Evolutionary conservation across 805 yeast species (phyloP).

Genomic region (Nakazawaea wyomingensis): DNA sequence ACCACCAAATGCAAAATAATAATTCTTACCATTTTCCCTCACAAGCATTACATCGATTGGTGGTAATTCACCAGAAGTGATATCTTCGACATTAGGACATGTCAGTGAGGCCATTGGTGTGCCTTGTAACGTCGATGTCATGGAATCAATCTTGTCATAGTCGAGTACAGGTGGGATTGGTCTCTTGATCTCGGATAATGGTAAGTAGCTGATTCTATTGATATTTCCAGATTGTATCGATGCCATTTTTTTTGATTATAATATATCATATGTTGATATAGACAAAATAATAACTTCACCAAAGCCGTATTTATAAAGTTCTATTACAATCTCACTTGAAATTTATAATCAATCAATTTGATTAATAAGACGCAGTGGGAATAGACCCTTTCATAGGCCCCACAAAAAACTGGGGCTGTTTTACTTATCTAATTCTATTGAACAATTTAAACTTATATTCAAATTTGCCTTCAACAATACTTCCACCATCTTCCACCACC

Average conservation of each 20-base stretch:
- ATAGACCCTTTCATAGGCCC: not conserved
- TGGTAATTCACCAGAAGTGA: slow-evolving; percentile 63
- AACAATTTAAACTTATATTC: slow-evolving; percentile 60
- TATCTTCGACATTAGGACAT: slow-evolving; percentile 38
- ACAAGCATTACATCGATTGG: slow-evolving; percentile 76
- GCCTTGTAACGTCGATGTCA: slow-evolving; percentile 69
- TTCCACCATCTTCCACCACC: not conserved
- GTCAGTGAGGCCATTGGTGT: slow-evolving; percentile 60
- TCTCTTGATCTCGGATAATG: slow-evolving; percentile 61
- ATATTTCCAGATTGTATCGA: slow-evolving; percentile 60
- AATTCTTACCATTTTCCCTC: slow-evolving; percentile 52
- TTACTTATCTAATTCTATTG: too few species aligned
- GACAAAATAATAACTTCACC: too few species aligned
- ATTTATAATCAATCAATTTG: too few species aligned
- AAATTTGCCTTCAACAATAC: slow-evolving; percentile 31
- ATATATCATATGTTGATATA: not conserved
- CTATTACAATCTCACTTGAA: too few species aligned
- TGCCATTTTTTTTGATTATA: slow-evolving; percentile 40
- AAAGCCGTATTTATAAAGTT: too few species aligned
- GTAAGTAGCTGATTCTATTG: slow-evolving; percentile 50
- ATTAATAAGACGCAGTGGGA: not conserved
- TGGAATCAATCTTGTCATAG: slow-evolving; percentile 65
- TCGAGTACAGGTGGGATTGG: slow-evolving; percentile 88
- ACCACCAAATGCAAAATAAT: slow-evolving; percentile 85
- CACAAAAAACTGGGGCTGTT: not conserved